A percentile compares a stretch with the other conserved stretches of the same genome.
Evolutionary conservation across 805 yeast species (phyloP).

Genomic region (Kuraishia molischiana): DNA sequence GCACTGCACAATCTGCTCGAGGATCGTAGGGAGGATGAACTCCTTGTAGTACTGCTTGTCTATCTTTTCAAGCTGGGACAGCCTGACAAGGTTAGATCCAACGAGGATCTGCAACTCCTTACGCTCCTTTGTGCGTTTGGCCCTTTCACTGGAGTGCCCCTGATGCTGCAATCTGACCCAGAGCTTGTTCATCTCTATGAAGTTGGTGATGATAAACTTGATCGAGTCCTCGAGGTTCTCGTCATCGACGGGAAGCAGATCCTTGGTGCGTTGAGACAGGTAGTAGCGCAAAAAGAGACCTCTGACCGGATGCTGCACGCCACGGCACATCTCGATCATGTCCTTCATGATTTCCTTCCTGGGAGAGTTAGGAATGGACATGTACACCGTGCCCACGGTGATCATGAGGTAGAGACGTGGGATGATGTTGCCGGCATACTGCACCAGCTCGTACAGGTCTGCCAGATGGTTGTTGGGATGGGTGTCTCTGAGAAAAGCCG

Average conservation of each 20-base stretch:
- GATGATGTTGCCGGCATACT: slow-evolving; percentile 87
- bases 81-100: slow-evolving; percentile 84
- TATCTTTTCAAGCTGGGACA: slow-evolving; percentile 76
- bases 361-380: slow-evolving; percentile 72
- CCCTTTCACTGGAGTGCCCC: slow-evolving; percentile 80
- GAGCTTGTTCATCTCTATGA: slow-evolving; percentile 93
- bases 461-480: slow-evolving; percentile 70
- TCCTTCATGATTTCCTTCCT: slow-evolving; percentile 82
- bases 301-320: slow-evolving; percentile 90
- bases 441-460: slow-evolving; percentile 89
- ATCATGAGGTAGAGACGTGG: slow-evolving; percentile 93
- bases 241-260: slow-evolving; percentile 35
- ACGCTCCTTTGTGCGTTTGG: slow-evolving; percentile 66
- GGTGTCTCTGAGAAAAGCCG: slow-evolving; percentile 52
- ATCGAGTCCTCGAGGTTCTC: slow-evolving; percentile 52
- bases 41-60: slow-evolving; percentile 38
- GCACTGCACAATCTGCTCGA: slow-evolving; percentile 90
- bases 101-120: slow-evolving; percentile 84
- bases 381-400: slow-evolving; percentile 85
- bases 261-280: slow-evolving; percentile 74
- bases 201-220: slow-evolving; percentile 73
- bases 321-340: slow-evolving; percentile 96
- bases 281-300: slow-evolving; percentile 89
- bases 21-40: slow-evolving; percentile 63
- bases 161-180: slow-evolving; percentile 97